Evolutionary conservation across 139 green algal species (phyloP), one percentile per base, ranked within the genome.

Genomic region (Auxenochlorella protothecoides): DNA sequence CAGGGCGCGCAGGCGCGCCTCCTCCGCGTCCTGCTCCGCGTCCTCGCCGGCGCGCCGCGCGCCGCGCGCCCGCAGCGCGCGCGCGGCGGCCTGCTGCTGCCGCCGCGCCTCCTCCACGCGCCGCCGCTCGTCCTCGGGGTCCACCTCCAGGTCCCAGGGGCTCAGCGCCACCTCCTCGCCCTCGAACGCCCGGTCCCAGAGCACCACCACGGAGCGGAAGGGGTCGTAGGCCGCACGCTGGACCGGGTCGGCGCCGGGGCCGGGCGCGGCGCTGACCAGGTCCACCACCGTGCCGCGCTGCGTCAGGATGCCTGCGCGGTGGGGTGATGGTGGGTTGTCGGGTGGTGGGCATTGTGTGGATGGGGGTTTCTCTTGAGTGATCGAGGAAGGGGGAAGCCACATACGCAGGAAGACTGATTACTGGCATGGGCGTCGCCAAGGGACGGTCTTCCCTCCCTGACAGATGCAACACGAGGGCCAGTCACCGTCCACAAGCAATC

Each of bases 61-160:
- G 12, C 13, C 54, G 13, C 15, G 76, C 54, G 10, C 80, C 70
- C 62, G 80, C 53, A 59, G 71, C 3, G 77, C 69, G 3, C 84
- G 70, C 4, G 78, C 83, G 5, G 69, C 74, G 3, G 78, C 79
- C 71, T 87, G 79, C 55, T 82, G 72, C 65, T 76, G 59, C 12
- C 73, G 72, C 12, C 68, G 65, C 51, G 71, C 69, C 61, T 90
- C 85, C 12, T 85, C 82, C 55, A 76, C 55, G 5, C 73, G 63
- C 55, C 72, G 66, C 74, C 57, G 69, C 60, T 84, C 77, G 55
- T 91, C 87, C 27, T 93, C 88, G 4, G 84, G 86, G 69, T 93
- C 89, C 7, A 81, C 64, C 78, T 96, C 87, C 6, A 96, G 80
- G 75, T 93, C 87, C 90, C 90, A 96, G 52, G 90, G 88, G 59